phyloP scores from a whole-genome alignment of 176 grass and related monocot species.

The Alopecurus myosuroides region DNA sequence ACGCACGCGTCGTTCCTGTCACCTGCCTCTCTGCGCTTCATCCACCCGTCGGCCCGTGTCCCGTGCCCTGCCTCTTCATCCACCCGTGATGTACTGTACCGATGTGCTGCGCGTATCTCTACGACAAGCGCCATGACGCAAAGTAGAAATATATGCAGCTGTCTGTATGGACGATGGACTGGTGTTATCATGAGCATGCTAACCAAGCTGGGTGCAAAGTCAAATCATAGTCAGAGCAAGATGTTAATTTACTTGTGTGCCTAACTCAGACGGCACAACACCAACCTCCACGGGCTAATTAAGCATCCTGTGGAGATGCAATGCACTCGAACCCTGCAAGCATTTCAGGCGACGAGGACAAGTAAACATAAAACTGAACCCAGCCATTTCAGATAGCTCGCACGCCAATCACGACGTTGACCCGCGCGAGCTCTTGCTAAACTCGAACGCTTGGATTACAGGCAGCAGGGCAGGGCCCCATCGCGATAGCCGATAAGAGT shows the following conservation, averaged over 20 bases:
- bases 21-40: background rate
- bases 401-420: too few relatives aligned
- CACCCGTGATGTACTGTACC: background rate
- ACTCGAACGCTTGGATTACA: background rate
- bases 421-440: background rate
- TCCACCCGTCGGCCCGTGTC: too few relatives aligned
- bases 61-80: background rate
- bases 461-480: background rate
- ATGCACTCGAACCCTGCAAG: background rate
- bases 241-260: background rate
- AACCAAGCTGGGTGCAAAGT: background rate
- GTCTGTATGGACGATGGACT: background rate
- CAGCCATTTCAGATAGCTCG: background rate
- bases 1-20: background rate
- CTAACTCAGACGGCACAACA: background rate
- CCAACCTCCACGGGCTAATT: background rate
- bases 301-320: conserved; percentile 9
- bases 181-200: background rate
- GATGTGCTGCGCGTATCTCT: background rate
- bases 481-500: background rate
- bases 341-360: background rate
- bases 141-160: too few relatives aligned
- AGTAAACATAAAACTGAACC: background rate
- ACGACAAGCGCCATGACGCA: too few relatives aligned
- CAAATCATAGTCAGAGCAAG: background rate